Conservation (phyloP, 2,329 filamentous ascomycete genomes). For the Annulohypoxylon truncatum region DNA sequence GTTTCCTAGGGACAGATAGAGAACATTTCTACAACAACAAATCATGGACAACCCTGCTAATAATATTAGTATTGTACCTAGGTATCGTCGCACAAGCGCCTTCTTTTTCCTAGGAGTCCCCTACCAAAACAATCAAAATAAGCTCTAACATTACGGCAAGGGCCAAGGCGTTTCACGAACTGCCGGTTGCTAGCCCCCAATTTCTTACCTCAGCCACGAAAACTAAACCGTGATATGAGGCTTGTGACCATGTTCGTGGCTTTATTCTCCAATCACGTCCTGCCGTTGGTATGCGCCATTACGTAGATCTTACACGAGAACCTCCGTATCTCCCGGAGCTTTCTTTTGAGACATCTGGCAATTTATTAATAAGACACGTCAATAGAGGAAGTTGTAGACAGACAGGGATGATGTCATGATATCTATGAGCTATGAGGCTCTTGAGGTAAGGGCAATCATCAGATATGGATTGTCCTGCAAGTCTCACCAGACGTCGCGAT, state of each 20-base stretch:
- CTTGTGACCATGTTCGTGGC: conserved; percentile 17
- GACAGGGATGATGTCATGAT: background rate
- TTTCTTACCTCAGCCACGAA: conserved; percentile 5
- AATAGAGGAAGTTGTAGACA: background rate
- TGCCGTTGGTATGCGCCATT: conserved; percentile 19
- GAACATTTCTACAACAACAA: background rate
- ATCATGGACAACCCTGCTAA: too few species aligned
- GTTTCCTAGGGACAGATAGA: background rate
- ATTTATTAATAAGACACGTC: background rate
- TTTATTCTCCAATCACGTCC: conserved; percentile 24
- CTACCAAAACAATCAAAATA: conserved; percentile 14
- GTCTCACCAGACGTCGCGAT: conserved; percentile 15
- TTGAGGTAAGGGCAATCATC: background rate
- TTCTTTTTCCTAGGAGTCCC: conserved; percentile 19
- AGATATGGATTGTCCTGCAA: background rate
- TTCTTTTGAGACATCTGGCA: background rate
- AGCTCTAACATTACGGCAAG: conserved; percentile 25
- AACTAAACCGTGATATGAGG: conserved; percentile 14
- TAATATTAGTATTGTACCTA: too few species aligned
- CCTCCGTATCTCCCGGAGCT: conserved; percentile 13
- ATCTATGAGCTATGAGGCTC: background rate
- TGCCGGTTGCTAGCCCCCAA: conserved; percentile 27
- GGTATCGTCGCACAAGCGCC: conserved; percentile 22
- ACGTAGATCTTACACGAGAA: conserved; percentile 23
- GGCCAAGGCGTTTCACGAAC: conserved; percentile 37